These are phyloP conservation scores for Dipodascopsis tothii DNA, from an alignment of 805 yeast species.

Conservation along the genomic window DNA sequence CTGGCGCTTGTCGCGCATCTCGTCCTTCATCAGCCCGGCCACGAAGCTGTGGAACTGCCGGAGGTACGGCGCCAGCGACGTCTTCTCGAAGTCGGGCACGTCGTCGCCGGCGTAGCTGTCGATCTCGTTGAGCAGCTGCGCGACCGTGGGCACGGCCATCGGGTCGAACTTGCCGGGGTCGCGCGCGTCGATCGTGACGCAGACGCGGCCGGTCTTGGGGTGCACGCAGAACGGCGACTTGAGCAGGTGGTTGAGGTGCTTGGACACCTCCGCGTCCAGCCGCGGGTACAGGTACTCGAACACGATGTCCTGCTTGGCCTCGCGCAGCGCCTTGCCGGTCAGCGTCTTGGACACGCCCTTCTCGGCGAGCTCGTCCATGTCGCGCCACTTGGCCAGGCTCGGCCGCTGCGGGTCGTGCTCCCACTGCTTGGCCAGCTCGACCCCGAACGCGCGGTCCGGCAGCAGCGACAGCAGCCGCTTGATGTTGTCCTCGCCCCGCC, in stretches of 20 bases:
- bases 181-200: conserved; percentile 60
- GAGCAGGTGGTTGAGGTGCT: conserved; percentile 80
- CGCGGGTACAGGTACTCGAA: conserved; percentile 80
- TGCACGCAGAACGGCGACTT: conserved; percentile 96
- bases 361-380: conserved; percentile 43
- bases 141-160: conserved; percentile 65
- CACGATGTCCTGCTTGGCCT: conserved; percentile 74
- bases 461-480: conserved; percentile 53
- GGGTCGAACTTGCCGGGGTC: conserved; percentile 59
- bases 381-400: conserved; percentile 70
- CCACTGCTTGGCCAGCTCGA: conserved; percentile 41
- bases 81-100: conserved; percentile 47
- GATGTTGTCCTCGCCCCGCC: conserved; percentile 53
- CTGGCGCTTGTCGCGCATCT: conserved; percentile 39
- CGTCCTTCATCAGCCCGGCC: conserved; percentile 48
- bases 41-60: conserved; percentile 62
- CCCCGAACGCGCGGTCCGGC: conserved; percentile 39
- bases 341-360: conserved; percentile 32
- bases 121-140: conserved; percentile 55
- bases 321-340: conserved; percentile 47
- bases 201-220: conserved; percentile 77
- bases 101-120: conserved; percentile 35
- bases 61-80: conserved; percentile 64
- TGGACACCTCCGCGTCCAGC: conserved; percentile 86
- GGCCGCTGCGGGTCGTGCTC: conserved; percentile 42